A percentile compares a stretch with the other conserved stretches of the same genome.
Conservation (phyloP, 257 asterid genomes). For the Leonotis leonurus region DNA sequence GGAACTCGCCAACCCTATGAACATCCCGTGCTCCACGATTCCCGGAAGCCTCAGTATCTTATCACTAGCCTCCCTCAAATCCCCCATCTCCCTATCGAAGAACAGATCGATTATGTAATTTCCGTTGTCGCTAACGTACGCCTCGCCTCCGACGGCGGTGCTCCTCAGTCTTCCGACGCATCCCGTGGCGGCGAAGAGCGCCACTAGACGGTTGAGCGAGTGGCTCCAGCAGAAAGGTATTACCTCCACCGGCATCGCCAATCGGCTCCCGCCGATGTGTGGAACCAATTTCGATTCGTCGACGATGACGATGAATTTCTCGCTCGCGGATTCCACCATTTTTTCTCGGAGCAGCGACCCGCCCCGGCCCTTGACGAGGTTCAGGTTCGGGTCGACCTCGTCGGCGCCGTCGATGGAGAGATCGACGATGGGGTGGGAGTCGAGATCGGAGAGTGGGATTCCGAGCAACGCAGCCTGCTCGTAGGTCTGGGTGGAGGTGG, state of each 20-base stretch:
- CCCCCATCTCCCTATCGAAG: slow-evolving; percentile 56
- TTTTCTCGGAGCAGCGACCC: slow-evolving; percentile 55
- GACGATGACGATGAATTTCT: slow-evolving; percentile 45
- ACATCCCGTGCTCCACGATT: slow-evolving; percentile 73
- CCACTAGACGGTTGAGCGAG: slow-evolving; percentile 39
- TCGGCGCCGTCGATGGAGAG: slow-evolving; percentile 67
- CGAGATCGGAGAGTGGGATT: slow-evolving; percentile 58
- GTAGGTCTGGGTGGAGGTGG: slow-evolving; percentile 42
- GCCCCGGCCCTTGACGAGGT: slow-evolving; percentile 64
- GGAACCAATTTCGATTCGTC: slow-evolving; percentile 53
- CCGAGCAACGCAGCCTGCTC: slow-evolving; percentile 51
- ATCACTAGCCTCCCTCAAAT: slow-evolving; percentile 56
- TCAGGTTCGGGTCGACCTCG: slow-evolving; percentile 56
- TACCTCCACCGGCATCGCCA: slow-evolving; percentile 71
- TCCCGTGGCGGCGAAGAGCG: slow-evolving; percentile 36
- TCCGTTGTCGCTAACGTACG: slow-evolving; percentile 58
- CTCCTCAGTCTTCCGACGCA: slow-evolving; percentile 50
- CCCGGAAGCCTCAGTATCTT: slow-evolving; percentile 66
- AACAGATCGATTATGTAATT: slow-evolving; percentile 53
- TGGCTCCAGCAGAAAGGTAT: slow-evolving; percentile 60
- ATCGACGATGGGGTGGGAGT: slow-evolving; percentile 48
- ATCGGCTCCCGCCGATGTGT: slow-evolving; percentile 48
- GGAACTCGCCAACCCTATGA: slow-evolving; percentile 47
- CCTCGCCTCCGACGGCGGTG: slow-evolving; percentile 13
- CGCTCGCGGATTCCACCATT: slow-evolving; percentile 51